Base-by-base conservation (phyloP, 192 early-diverging fungal species). In the Pecoramyces ruminantium region DNA sequence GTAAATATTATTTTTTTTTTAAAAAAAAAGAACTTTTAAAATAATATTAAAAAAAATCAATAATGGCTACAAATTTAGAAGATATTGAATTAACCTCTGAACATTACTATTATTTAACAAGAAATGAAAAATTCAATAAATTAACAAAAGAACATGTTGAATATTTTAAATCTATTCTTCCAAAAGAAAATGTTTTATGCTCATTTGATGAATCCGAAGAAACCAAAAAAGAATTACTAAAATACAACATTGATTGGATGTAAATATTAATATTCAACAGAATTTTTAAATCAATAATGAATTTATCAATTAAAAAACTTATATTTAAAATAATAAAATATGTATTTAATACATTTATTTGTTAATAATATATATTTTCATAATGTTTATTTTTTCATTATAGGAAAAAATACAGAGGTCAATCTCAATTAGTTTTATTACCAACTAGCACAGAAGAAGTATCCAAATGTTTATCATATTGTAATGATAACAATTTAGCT, bases 381-480 rank as follows among this genome's bases (percentile, higher is more conserved):
- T n/a, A n/a, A n/a, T n/a, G n/a, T n/a, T n/a, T n/a, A n/a, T n/a
- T n/a, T n/a, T n/a, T n/a, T n/a, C n/a, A n/a, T n/a, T 67, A 67
- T 21, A 67, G 51, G 90, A 89, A 89, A 83, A 97, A 97, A 87
- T 99, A 95, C 86, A 87, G 92, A 28, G 97, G 97, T 18, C 86
- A 89, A 79, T 93, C 94, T 28, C 87, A 86, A 34, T 81, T 97
- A 21, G 94, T 98, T 0, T 87, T 97, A 18, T 92, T 92, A 78
- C 98, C 98, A 79, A 95, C 93, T 79, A 94, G 92, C 1, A 93
- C 95, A 0, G 82, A 92, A 38, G 90, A 98, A 83, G 94, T 99
- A 15, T 90, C 94, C 6, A 85, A 90, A 29, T 91, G 98, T 28
- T 85, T 98, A 78, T 88, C 87, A 78, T 96, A 99, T 84, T 98